Evolutionary conservation across 2,329 filamentous ascomycete species (phyloP).

Genomic region (Clonostachys rhizophaga): DNA sequence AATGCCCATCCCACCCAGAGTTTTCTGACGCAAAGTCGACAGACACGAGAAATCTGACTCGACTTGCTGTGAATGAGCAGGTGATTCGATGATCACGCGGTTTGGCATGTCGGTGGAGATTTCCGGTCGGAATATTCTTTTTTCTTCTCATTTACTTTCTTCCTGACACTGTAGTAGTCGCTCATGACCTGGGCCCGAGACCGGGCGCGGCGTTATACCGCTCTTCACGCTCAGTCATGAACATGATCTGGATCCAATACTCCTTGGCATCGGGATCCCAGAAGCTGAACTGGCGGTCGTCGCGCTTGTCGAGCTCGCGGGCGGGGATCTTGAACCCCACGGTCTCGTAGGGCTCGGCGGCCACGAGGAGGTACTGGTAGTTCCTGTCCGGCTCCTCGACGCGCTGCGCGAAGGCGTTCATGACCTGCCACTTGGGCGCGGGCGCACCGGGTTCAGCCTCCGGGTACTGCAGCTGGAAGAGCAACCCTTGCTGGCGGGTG

Average conservation of each 20-base stretch:
- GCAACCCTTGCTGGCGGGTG: slow-evolving; percentile 79
- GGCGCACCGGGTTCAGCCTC: slow-evolving; percentile 71
- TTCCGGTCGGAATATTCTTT: too few relatives aligned
- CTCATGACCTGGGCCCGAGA: slow-evolving; percentile 42
- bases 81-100: too few relatives aligned
- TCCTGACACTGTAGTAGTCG: not conserved
- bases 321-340: slow-evolving; percentile 95
- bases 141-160: not conserved
- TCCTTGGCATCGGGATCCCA: slow-evolving; percentile 95
- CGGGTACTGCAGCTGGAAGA: slow-evolving; percentile 96
- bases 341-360: slow-evolving; percentile 96
- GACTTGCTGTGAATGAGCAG: too few relatives aligned
- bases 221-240: slow-evolving; percentile 97
- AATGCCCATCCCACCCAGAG: too few relatives aligned
- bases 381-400: slow-evolving; percentile 91
- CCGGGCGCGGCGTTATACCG: slow-evolving; percentile 67
- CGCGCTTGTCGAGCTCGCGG: slow-evolving; percentile 83
- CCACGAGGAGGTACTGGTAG: slow-evolving; percentile 92
- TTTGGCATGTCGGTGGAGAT: too few relatives aligned
- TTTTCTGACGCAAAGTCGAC: too few relatives aligned
- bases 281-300: slow-evolving; percentile 87
- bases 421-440: slow-evolving; percentile 84
- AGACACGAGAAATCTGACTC: too few relatives aligned
- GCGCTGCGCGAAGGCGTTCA: slow-evolving; percentile 96
- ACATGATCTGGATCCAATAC: slow-evolving; percentile 97